Base-by-base conservation (phyloP, 768 basidiomycete genomes). In the Coprinopsis sp. region DNA sequence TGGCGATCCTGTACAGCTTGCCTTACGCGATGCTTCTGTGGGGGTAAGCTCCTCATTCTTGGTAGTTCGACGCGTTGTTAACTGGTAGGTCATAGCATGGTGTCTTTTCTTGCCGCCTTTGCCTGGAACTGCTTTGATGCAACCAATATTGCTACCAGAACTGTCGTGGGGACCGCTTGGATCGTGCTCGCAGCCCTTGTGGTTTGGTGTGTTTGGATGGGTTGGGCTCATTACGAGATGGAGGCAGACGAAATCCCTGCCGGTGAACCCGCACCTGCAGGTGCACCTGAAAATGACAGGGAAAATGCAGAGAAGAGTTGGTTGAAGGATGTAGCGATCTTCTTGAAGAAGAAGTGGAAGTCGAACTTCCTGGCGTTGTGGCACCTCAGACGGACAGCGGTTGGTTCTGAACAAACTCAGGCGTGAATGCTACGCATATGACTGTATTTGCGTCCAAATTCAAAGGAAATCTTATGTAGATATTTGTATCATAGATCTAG, bases 91-190 rank as follows among this genome's bases (percentile, higher is more conserved):
- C 49, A n/a, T 21, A 64, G 63, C 11, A 56, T 62, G 53, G 50
- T 55, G 4, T 55, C 53, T 1, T 64, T 64, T 49, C 31, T 62
- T 11, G 41, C 54, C 1, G 63, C 61, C 0, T 62, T 64, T 33
- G 36, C 56, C 6, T 50, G 54, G 21, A 58, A 62, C 53, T 64
- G 63, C 47, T 58, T 61, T 44, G 45, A 55, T n/a, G 24, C 24
- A 2, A 56, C 61, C 1, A 54, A 51, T 24, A 33, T 40, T 1
- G n/a, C 37, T 19, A 54, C 59, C 0, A 54, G 54, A 2, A 22
- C 44, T 8, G 33, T 59, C 39, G 49, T 60, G 11, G 54, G 47
- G 2, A 14, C 46, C 10, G 40, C 52, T 2, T 49, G 51, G 11
- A 22, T 40, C 1, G 24, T 52, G 2, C 30, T 56, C 4, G 25